These are phyloP conservation scores for Rhizopogon vesiculosus DNA, from an alignment of 768 basidiomycete genomes.

Conservation along the genomic window DNA sequence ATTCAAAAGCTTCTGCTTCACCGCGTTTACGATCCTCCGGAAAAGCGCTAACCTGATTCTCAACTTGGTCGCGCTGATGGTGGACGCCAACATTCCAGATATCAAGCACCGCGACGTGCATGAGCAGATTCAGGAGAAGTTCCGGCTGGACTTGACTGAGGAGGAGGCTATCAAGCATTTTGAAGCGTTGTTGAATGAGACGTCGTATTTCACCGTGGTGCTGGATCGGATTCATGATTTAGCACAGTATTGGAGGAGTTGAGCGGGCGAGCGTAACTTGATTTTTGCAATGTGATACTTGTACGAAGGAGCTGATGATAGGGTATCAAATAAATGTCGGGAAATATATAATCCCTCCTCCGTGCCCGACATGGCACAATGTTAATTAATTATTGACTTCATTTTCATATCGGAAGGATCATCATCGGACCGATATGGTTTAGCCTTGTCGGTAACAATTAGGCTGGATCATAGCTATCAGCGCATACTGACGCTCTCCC, in stretches of 20 bases:
- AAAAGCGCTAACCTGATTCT: conserved; percentile 97
- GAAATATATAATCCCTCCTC: no score
- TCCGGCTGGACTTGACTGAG: conserved; percentile 88
- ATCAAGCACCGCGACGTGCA: conserved; percentile 89
- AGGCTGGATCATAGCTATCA: no score
- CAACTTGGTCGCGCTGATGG: conserved; percentile 95
- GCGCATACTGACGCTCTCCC: neutral
- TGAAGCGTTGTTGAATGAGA: conserved; percentile 89
- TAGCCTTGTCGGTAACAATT: no score
- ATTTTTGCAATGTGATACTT: no score
- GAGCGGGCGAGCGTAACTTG: neutral
- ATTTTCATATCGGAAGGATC: no score
- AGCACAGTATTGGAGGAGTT: conserved; percentile 87
- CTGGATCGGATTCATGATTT: conserved; percentile 91
- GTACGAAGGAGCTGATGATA: no score
- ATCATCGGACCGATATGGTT: no score
- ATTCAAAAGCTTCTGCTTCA: conserved; percentile 96
- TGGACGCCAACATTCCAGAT: conserved; percentile 95
- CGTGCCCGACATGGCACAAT: no score
- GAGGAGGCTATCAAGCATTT: conserved; percentile 98
- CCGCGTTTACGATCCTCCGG: conserved; percentile 93
- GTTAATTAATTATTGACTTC: no score
- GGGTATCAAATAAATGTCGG: no score
- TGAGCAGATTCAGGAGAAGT: conserved; percentile 94
- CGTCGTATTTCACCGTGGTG: conserved; percentile 88